Conservation (phyloP, 192 early-diverging fungal species). For the Chytriomyces hyalinus region DNA sequence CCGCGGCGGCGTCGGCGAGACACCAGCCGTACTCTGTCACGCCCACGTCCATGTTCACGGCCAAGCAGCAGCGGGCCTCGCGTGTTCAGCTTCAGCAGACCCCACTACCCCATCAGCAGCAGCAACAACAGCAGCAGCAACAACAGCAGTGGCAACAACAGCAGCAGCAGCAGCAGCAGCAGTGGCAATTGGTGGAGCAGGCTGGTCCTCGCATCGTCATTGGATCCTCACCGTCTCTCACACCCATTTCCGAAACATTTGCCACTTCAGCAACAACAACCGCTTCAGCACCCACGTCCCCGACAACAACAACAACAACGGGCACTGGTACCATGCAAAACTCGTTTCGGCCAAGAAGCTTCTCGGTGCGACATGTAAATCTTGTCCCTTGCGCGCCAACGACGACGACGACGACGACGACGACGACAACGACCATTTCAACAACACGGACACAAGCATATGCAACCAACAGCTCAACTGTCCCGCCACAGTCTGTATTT, state of each 20-base stretch:
- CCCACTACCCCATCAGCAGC: not conserved
- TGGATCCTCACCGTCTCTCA: not conserved
- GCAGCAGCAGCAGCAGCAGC: not conserved
- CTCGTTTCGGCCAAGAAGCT: too few relatives aligned
- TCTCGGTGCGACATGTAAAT: too few relatives aligned
- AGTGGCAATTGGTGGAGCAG: not conserved
- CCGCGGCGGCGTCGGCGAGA: not conserved
- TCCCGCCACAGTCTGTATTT: too few relatives aligned
- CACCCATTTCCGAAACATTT: not conserved
- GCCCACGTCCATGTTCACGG: not conserved
- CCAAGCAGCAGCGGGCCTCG: not conserved
- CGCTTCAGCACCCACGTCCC: not conserved
- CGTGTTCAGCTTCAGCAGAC: not conserved
- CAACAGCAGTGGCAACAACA: not conserved
- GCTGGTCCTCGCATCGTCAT: not conserved
- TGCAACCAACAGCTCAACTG: too few relatives aligned
- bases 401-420: too few relatives aligned
- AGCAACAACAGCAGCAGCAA: not conserved
- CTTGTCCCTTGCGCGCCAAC: too few relatives aligned
- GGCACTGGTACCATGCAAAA: not conserved
- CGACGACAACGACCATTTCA: too few relatives aligned
- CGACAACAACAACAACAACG: not conserved
- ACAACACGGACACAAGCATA: too few relatives aligned
- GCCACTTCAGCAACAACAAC: not conserved
- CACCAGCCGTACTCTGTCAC: not conserved